Conservation (phyloP, 345 rosid species). For the Salix brachista region DNA sequence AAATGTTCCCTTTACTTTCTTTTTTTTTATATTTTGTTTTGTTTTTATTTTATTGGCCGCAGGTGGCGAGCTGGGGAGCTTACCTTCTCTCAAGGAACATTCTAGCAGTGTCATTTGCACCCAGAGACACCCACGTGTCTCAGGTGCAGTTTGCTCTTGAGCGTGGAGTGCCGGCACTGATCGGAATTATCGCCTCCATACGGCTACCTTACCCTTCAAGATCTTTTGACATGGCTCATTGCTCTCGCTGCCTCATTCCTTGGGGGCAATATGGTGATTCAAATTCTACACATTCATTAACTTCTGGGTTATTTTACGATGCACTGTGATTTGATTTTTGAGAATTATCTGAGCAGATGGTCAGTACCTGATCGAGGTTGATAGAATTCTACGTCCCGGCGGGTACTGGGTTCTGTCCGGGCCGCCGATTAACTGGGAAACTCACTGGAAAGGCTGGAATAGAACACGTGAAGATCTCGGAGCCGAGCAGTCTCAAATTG, state of each 20-base stretch:
- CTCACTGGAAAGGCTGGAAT: constrained; percentile 79
- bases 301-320: background rate
- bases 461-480: constrained; percentile 56
- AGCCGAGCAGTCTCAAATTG: constrained; percentile 56
- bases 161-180: constrained; percentile 87
- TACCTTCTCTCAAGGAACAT: constrained; percentile 73
- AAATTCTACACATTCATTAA: no score
- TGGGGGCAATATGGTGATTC: constrained; percentile 68
- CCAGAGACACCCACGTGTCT: constrained; percentile 90
- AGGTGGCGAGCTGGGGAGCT: constrained; percentile 99
- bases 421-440: constrained; percentile 87
- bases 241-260: constrained; percentile 95
- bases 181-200: constrained; percentile 81
- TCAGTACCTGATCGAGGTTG: constrained; percentile 73
- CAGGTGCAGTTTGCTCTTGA: constrained; percentile 95
- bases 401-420: constrained; percentile 94
- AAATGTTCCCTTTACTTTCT: no score
- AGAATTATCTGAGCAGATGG: constrained; percentile 47
- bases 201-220: constrained; percentile 87
- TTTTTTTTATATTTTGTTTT: no score
- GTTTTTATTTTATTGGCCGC: background rate
- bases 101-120: constrained; percentile 80
- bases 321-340: background rate
- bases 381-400: constrained; percentile 80
- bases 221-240: constrained; percentile 94